Evolutionary conservation across 805 yeast species (phyloP).

Genomic region (Candida wancherniae): DNA sequence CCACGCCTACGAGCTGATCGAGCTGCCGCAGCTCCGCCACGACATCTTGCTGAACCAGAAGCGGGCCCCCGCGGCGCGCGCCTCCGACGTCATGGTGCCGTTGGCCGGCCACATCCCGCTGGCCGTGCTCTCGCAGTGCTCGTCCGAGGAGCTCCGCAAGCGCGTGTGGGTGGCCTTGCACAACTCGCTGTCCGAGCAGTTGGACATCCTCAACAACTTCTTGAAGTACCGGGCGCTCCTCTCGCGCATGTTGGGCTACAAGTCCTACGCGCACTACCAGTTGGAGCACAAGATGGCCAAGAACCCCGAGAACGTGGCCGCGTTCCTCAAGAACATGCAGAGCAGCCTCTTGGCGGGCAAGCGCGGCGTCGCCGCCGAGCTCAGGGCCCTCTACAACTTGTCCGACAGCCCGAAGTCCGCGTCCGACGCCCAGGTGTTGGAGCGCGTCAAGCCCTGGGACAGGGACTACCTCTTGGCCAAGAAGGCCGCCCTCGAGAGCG

Average conservation of each 20-base stretch:
- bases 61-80: conserved; percentile 14
- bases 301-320: conserved; percentile 65
- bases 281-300: conserved; percentile 88
- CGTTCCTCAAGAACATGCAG: conserved; percentile 62
- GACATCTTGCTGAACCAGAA: conserved; percentile 27
- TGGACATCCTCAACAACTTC: conserved; percentile 52
- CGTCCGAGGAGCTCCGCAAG: conserved; percentile 53
- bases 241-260: conserved; percentile 68
- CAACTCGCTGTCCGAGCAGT: conserved; percentile 58
- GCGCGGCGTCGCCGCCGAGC: conserved; percentile 52
- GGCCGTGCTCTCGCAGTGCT: conserved; percentile 55
- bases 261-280: conserved; percentile 73
- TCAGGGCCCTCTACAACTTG: conserved; percentile 41
- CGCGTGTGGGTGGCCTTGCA: conserved; percentile 74
- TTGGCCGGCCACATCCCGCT: conserved; percentile 60
- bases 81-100: conserved; percentile 21
- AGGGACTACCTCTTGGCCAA: conserved; percentile 54
- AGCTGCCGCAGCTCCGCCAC: conserved; percentile 17
- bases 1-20: conserved; percentile 27
- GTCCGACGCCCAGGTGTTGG: conserved; percentile 38
- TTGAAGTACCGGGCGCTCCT: conserved; percentile 62
- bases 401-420: conserved; percentile 16
- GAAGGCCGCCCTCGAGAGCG: conserved; percentile 11
- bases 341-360: conserved; percentile 33
- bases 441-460: conserved; percentile 81